These are phyloP conservation scores for Sicyos baderoa DNA, from an alignment of 306 rosid genomes.

Conservation along the genomic window DNA sequence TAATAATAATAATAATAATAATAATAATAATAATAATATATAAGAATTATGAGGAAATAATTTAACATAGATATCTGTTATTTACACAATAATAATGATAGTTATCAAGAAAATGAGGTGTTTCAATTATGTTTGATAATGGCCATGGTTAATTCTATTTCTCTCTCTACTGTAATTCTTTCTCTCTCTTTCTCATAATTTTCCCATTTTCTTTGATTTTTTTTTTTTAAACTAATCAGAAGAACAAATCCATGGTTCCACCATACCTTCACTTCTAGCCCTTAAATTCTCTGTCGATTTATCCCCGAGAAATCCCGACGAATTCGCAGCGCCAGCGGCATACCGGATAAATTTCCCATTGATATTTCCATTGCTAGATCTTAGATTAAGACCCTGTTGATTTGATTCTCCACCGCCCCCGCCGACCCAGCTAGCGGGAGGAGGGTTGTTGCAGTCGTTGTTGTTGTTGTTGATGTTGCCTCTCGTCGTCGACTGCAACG, in stretches of 20 bases:
- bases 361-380: slow-evolving; percentile 34
- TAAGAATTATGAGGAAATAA: slow-evolving; percentile 15
- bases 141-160: slow-evolving; percentile 14
- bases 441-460: slow-evolving; percentile 21
- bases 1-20: no score
- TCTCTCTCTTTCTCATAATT: slow-evolving; percentile 7
- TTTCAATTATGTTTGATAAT: slow-evolving; percentile 20
- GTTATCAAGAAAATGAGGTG: slow-evolving; percentile 17
- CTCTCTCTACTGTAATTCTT: slow-evolving; percentile 1
- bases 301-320: slow-evolving; percentile 41
- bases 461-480: no score
- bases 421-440: slow-evolving; percentile 7
- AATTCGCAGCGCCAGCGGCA: slow-evolving; percentile 24
- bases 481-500: background rate
- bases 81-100: slow-evolving; percentile 14
- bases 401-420: background rate
- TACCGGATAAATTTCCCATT: slow-evolving; percentile 30
- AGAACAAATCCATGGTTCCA: slow-evolving; percentile 97
- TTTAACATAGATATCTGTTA: slow-evolving; percentile 13
- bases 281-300: slow-evolving; percentile 32
- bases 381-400: slow-evolving; percentile 23
- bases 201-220: background rate
- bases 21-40: no score
- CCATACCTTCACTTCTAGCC: slow-evolving; percentile 68
- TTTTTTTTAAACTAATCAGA: slow-evolving; percentile 41